Base-by-base conservation (phyloP, 768 basidiomycete genomes). In the Neoboletus magnificus region DNA sequence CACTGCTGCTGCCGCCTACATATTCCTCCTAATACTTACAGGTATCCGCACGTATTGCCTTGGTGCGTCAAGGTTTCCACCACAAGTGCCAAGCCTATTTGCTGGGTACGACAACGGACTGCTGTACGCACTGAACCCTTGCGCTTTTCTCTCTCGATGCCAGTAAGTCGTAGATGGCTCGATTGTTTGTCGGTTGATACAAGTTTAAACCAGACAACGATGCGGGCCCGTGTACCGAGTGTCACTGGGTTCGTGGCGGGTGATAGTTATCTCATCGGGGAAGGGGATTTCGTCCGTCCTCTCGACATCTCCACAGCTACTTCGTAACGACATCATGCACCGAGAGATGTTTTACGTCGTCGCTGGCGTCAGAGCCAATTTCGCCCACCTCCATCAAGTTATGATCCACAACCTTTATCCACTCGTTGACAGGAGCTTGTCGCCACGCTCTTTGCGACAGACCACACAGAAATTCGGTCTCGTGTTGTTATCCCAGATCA, bases 71-170 rank as follows among this genome's bases (percentile, higher is more conserved):
- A 23, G 32, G 11, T 36, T 15, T 10, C 57, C 49, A 4, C 53
- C 58, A 43, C 39, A 41, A 6, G 59, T 64, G 1, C 57, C 50
- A 0, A 64, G 55, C 47, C 20, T 62, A 1, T 36, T 66, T 1
- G 57, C 49, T 0, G 64, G 64, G 16, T 52, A 66, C 8, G 62
- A 56, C 46, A 66, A 57, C 11, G 62, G 54, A 8, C 5, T 66
- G 18, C 29, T 52, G 2, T 60, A 59, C 36, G 56, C 32, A 0
- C 39, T 66, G 15, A 62, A 54, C 22, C 66, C 64, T 13, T 18
- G 53, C 6, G 46, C 11, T 0, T 66, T 66, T 47, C 55, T 67
- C 12, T 52, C 48, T 4, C 30, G 27, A 50, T 67, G 66, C 62
- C 67, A 56, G 66, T 68, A 52, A 0, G 66, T 68, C 4, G 22